A percentile compares a stretch with the other conserved stretches of the same genome.
Evolutionary conservation across 1,284 basidiomycete species (phyloP).

Genomic region (Cystobasidium pallidum): DNA sequence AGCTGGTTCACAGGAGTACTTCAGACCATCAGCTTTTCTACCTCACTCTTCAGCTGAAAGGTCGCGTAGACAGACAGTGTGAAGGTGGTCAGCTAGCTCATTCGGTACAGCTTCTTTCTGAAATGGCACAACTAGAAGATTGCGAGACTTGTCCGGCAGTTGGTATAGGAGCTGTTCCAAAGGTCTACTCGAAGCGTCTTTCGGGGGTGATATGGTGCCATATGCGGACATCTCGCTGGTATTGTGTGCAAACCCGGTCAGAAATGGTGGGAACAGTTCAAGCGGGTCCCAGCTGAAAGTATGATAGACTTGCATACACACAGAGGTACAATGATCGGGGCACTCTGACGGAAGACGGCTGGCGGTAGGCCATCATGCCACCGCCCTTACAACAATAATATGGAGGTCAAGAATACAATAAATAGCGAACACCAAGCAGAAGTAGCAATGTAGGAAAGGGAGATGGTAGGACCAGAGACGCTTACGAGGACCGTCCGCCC

Average conservation of each 20-base stretch:
- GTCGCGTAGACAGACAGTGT: constrained; percentile 23
- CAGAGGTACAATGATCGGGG: too few species aligned
- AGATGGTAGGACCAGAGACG: too few species aligned
- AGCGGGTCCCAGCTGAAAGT: too few species aligned
- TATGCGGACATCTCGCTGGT: constrained; percentile 50
- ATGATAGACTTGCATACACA: too few species aligned
- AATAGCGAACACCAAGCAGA: too few species aligned
- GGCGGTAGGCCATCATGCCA: too few species aligned
- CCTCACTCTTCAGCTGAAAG: constrained; percentile 50
- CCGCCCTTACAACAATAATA: too few species aligned
- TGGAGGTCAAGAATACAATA: too few species aligned
- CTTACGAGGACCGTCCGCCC: too few species aligned
- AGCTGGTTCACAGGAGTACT: constrained; percentile 60
- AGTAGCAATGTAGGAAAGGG: too few species aligned
- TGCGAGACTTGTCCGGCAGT: constrained; percentile 70
- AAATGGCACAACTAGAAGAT: constrained; percentile 66
- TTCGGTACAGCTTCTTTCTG: constrained; percentile 61
- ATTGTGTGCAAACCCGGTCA: background rate
- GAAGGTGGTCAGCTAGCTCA: constrained; percentile 59
- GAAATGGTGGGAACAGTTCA: background rate
- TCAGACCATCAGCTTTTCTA: background rate
- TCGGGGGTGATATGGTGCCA: constrained; percentile 44
- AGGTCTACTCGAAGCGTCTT: constrained; percentile 31
- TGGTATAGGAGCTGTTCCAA: constrained; percentile 57
- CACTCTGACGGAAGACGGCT: too few species aligned